Evolutionary conservation across 1,284 basidiomycete species (phyloP).

Genomic region (Neolentinus lepideus): DNA sequence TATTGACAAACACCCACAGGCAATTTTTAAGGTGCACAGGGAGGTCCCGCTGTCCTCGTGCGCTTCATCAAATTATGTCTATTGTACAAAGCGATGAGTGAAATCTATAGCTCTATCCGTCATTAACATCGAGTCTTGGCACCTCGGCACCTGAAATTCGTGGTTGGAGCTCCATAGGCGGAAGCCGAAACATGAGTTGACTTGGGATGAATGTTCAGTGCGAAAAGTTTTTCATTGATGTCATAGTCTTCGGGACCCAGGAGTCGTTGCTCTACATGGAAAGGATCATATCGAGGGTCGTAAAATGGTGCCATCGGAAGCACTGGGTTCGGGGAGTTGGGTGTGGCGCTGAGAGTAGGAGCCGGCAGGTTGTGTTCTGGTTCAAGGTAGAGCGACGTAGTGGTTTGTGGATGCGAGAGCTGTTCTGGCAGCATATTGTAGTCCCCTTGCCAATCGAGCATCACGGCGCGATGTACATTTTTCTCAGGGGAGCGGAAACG

Average conservation of each 20-base stretch:
- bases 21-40: too few species aligned
- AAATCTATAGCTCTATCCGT: not conserved
- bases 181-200: not conserved
- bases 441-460: not conserved
- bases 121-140: not conserved
- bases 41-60: too few species aligned
- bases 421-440: not conserved
- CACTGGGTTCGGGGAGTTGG: not conserved
- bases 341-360: not conserved
- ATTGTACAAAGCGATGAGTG: not conserved
- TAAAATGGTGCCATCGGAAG: not conserved
- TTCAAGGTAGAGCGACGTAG: not conserved
- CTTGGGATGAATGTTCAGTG: not conserved
- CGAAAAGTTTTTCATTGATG: not conserved
- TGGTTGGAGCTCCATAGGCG: not conserved
- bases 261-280: not conserved
- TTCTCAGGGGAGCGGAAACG: not conserved
- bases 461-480: not conserved
- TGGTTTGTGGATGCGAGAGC: not conserved
- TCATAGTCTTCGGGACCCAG: not conserved
- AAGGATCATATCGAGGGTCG: conserved; percentile 1
- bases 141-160: not conserved
- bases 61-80: not conserved
- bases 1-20: too few species aligned
- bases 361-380: not conserved